Conservation (phyloP, 2,329 filamentous ascomycete species). For the Cercospora citrullina region DNA sequence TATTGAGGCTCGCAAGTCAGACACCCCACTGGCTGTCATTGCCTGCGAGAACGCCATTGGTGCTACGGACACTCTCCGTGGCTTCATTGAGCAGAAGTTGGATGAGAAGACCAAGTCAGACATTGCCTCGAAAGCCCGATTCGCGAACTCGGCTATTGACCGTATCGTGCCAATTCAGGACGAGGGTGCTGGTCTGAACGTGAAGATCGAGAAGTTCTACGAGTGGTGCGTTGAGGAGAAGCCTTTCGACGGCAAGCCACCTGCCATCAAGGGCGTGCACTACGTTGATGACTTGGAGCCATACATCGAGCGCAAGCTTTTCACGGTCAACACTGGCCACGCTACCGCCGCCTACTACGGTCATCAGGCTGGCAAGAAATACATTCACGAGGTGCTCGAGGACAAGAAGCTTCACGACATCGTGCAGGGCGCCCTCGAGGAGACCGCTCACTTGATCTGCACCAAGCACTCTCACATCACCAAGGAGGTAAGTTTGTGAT, state of each 20-base stretch:
- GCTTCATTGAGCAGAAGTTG: conserved; percentile 72
- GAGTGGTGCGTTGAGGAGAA: conserved; percentile 95
- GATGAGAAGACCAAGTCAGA: conserved; percentile 64
- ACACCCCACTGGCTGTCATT: conserved; percentile 80
- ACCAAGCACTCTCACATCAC: conserved; percentile 75
- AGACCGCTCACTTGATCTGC: conserved; percentile 84
- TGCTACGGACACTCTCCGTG: conserved; percentile 83
- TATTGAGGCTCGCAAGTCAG: conserved; percentile 69
- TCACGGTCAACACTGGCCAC: conserved; percentile 98
- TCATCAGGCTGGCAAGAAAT: conserved; percentile 79
- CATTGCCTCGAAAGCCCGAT: conserved; percentile 74
- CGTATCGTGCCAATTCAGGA: conserved; percentile 94
- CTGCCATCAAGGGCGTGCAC: conserved; percentile 80
- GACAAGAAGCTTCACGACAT: conserved; percentile 77
- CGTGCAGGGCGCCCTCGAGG: conserved; percentile 75
- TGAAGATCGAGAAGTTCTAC: conserved; percentile 97
- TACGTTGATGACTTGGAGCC: conserved; percentile 90
- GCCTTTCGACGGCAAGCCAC: conserved; percentile 72
- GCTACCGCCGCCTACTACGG: conserved; percentile 96
- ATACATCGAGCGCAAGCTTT: conserved; percentile 99
- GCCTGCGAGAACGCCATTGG: conserved; percentile 98
- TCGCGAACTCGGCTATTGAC: conserved; percentile 97
- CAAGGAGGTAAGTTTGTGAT: conserved; percentile 70
- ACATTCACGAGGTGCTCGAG: conserved; percentile 83
- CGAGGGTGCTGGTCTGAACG: conserved; percentile 75